A percentile compares a stretch with the other conserved stretches of the same genome.
phyloP scores from a whole-genome alignment of 371 early-diverging fungal genomes.

The Saksenaea vasiformis region DNA sequence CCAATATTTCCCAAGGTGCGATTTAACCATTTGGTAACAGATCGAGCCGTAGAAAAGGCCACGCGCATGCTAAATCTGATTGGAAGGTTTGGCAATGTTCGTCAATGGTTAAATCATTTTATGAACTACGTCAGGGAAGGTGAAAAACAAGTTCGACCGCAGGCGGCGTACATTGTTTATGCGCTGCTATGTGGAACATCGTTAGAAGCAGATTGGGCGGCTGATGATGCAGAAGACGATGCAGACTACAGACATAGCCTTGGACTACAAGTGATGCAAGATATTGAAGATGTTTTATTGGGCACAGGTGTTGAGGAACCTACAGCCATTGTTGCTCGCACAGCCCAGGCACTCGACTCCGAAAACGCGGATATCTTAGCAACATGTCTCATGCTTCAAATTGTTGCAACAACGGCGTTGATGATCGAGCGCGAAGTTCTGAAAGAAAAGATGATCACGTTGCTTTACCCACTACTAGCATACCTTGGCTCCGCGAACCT shows the following conservation, averaged over 20 bases:
- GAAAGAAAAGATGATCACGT: conserved; percentile 50
- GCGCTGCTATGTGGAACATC: conserved; percentile 47
- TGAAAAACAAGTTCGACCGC: conserved; percentile 33
- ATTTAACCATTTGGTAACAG: conserved; percentile 46
- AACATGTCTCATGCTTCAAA: conserved; percentile 34
- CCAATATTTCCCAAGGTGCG: conserved; percentile 47
- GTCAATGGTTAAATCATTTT: conserved; percentile 47
- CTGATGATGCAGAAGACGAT: conserved; percentile 12
- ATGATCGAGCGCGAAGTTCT: conserved; percentile 21
- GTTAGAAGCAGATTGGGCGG: conserved; percentile 8
- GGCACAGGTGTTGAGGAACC: conserved; percentile 10
- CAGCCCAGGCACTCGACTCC: conserved; percentile 9
- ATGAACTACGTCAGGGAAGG: conserved; percentile 31
- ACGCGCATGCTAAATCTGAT: conserved; percentile 46
- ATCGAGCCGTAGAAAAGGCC: conserved; percentile 27
- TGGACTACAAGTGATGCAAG: conserved; percentile 23
- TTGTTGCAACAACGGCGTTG: conserved; percentile 26
- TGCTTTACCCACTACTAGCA: conserved; percentile 60
- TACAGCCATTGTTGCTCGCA: conserved; percentile 2
- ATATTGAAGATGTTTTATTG: conserved; percentile 18
- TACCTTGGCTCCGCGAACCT: conserved; percentile 49
- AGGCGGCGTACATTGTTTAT: conserved; percentile 50
- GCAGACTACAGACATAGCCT: neutral
- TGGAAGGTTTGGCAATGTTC: conserved; percentile 47
- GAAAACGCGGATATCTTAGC: conserved; percentile 30